These are phyloP conservation scores for Poa annua DNA, from an alignment of 176 grass and related monocot species.

Conservation along the genomic window DNA sequence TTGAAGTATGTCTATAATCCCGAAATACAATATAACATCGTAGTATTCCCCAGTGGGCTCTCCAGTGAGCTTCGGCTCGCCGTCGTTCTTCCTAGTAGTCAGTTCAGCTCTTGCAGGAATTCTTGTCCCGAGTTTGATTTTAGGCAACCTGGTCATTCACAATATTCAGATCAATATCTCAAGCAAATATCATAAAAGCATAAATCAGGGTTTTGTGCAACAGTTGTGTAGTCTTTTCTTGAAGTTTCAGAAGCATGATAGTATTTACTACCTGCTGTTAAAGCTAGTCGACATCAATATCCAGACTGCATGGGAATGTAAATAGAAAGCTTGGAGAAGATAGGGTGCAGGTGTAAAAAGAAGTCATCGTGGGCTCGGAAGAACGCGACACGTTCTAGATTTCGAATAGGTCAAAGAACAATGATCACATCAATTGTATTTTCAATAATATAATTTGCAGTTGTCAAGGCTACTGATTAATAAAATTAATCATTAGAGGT, in stretches of 20 bases:
- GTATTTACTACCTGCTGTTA: not conserved
- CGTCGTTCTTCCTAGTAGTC: slow-evolving; percentile 50
- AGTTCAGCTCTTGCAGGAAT: slow-evolving; percentile 73
- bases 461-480: not conserved
- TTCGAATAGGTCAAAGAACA: slow-evolving; percentile 41
- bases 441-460: slow-evolving; percentile 21
- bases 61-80: slow-evolving; percentile 58
- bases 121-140: slow-evolving; percentile 64
- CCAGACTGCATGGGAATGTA: not conserved
- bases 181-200: slow-evolving; percentile 1
- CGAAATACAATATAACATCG: slow-evolving; percentile 72
- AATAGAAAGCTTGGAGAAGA: slow-evolving; percentile 14
- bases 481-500: not conserved
- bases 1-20: slow-evolving; percentile 96
- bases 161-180: slow-evolving; percentile 15
- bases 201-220: not conserved
- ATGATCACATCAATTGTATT: slow-evolving; percentile 31
- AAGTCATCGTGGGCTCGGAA: slow-evolving; percentile 29
- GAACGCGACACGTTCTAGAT: slow-evolving; percentile 25
- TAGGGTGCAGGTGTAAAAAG: slow-evolving; percentile 3
- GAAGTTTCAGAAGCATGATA: not conserved
- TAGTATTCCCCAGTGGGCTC: slow-evolving; percentile 79
- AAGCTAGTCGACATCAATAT: slow-evolving; percentile 2
- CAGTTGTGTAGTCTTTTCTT: not conserved
- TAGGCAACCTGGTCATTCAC: slow-evolving; percentile 55